Conservation (phyloP, 176 grass and related monocot species). For the Cocos nucifera region DNA sequence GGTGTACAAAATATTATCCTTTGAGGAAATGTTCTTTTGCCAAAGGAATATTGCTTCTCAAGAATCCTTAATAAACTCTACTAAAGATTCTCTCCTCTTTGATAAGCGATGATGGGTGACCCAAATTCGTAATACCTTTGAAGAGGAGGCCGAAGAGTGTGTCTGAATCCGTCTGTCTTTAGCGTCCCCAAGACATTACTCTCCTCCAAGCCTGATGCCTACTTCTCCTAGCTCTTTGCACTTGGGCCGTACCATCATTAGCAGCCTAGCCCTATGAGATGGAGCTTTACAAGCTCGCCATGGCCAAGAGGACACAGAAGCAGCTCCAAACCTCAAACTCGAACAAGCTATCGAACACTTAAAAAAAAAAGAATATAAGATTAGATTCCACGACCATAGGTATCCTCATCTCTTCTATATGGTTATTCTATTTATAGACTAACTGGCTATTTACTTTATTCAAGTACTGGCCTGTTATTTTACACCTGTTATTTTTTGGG, state of each 20-base stretch:
- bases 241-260: conserved; percentile 18
- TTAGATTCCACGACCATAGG: conserved; percentile 15
- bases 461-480: too few relatives aligned
- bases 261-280: conserved; percentile 8
- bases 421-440: too few relatives aligned
- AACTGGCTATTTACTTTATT: too few relatives aligned
- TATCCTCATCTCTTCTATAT: background rate
- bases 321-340: background rate
- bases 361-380: background rate
- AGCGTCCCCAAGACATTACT: conserved; percentile 10
- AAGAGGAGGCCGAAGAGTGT: background rate
- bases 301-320: conserved; percentile 1
- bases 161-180: background rate
- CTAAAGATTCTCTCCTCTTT: too few relatives aligned
- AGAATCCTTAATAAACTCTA: too few relatives aligned
- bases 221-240: conserved; percentile 10
- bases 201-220: conserved; percentile 4
- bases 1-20: too few relatives aligned
- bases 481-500: too few relatives aligned
- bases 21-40: too few relatives aligned
- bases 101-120: too few relatives aligned
- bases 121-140: too few relatives aligned
- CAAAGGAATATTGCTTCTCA: too few relatives aligned
- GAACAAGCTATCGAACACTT: background rate
- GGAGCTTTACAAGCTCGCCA: conserved; percentile 25